These are phyloP conservation scores for Salicornia ramosissima DNA, from an alignment of 148 eudicot species.

Conservation along the genomic window DNA sequence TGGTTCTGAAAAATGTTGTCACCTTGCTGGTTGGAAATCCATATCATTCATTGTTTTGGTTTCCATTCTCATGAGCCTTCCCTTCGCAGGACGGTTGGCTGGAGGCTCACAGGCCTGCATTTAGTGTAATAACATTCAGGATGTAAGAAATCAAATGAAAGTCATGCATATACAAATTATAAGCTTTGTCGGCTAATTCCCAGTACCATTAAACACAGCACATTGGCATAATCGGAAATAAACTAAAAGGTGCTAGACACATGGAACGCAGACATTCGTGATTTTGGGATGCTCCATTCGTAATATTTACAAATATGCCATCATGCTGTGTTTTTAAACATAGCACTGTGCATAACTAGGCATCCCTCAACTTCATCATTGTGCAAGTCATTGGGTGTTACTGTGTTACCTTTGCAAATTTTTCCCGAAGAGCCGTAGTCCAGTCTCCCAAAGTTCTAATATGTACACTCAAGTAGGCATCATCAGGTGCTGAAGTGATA, in stretches of 20 bases:
- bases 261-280: no score
- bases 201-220: no score
- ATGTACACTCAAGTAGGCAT: slow-evolving; percentile 82
- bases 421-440: slow-evolving; percentile 71
- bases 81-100: slow-evolving; percentile 33
- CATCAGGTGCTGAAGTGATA: slow-evolving; percentile 93
- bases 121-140: slow-evolving; percentile 1
- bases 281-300: no score
- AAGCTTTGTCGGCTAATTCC: no score
- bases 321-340: no score
- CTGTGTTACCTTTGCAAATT: slow-evolving; percentile 67
- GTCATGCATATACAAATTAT: background rate
- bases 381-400: slow-evolving; percentile 17
- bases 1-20: slow-evolving; percentile 11
- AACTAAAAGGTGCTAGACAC: no score
- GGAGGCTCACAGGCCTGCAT: slow-evolving; percentile 65
- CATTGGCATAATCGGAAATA: no score
- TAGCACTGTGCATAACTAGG: no score
- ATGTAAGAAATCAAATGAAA: slow-evolving; percentile 5
- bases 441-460: slow-evolving; percentile 88
- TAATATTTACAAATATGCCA: no score
- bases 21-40: slow-evolving; percentile 43
- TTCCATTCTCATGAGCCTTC: slow-evolving; percentile 64
- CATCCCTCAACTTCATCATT: background rate
- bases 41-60: slow-evolving; percentile 41